Evolutionary conservation across 1,139 yeast genomes (phyloP).

Genomic region (Nakaseomyces sp.): DNA sequence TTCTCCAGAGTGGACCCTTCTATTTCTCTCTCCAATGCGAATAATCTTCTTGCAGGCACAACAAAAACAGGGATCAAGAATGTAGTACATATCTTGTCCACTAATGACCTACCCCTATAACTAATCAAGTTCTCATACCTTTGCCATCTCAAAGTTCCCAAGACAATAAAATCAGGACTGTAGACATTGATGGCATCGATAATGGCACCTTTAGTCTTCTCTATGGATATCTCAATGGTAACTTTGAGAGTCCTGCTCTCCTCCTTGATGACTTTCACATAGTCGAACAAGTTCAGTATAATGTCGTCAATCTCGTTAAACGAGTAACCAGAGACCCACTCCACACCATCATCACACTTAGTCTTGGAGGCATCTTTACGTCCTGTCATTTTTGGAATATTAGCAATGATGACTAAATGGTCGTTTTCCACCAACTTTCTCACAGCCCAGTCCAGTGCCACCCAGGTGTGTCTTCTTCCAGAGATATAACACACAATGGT

Average conservation of each 20-base stretch:
- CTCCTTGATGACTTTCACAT: slow-evolving; percentile 41
- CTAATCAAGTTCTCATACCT: slow-evolving; percentile 13
- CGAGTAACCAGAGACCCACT: slow-evolving; percentile 29
- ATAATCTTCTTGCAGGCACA: slow-evolving; percentile 59
- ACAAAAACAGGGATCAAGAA: slow-evolving; percentile 61
- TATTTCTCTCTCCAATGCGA: slow-evolving; percentile 37
- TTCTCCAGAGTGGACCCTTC: neutral
- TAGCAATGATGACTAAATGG: slow-evolving; percentile 47
- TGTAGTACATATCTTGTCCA: slow-evolving; percentile 53
- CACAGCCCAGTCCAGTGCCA: slow-evolving; percentile 61
- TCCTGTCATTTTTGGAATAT: slow-evolving; percentile 30
- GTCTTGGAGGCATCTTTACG: slow-evolving; percentile 24
- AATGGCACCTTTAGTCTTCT: slow-evolving; percentile 47
- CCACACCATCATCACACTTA: slow-evolving; percentile 11
- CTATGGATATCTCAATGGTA: slow-evolving; percentile 56
- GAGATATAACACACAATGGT: slow-evolving; percentile 54
- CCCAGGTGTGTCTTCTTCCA: slow-evolving; percentile 72
- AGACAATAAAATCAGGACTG: slow-evolving; percentile 50
- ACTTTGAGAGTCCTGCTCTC: slow-evolving; percentile 42
- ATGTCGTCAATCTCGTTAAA: slow-evolving; percentile 22
- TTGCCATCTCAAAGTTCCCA: slow-evolving; percentile 15
- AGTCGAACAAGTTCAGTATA: slow-evolving; percentile 38
- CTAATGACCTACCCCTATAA: slow-evolving; percentile 36
- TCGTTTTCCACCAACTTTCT: slow-evolving; percentile 48
- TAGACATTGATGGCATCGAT: slow-evolving; percentile 56